Percentiles rank a stretch among this genome's conserved stretches.
These are phyloP conservation scores for Eutypa lata DNA, from an alignment of 2,329 filamentous ascomycete species.

Conservation along the genomic window DNA sequence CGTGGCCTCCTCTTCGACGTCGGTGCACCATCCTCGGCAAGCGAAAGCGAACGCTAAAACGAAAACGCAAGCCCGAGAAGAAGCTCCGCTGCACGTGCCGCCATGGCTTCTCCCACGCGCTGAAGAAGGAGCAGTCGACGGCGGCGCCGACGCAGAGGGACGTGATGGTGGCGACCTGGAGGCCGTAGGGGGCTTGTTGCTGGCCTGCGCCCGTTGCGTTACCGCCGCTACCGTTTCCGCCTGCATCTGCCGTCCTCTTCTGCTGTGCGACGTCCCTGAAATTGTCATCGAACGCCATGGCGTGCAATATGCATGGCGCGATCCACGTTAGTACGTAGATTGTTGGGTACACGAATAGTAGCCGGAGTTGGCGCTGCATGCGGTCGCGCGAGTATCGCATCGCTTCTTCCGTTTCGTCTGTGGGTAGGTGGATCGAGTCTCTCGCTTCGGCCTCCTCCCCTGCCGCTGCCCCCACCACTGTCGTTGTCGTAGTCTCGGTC, in stretches of 20 bases:
- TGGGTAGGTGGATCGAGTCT: conserved; percentile 14
- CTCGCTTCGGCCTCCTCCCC: conserved; percentile 5
- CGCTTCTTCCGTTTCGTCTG: conserved; percentile 26
- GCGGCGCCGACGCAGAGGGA: conserved; percentile 64
- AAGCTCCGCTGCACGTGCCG: conserved; percentile 41
- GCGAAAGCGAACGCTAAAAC: no score
- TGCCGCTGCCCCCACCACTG: no score
- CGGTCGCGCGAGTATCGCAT: conserved; percentile 44
- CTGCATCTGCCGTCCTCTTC: not conserved
- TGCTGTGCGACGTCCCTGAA: not conserved
- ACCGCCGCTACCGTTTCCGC: not conserved
- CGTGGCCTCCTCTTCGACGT: no score
- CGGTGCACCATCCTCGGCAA: no score
- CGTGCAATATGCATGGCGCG: conserved; percentile 65
- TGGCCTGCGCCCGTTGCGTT: conserved; percentile 4
- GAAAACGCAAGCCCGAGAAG: conserved; percentile 16
- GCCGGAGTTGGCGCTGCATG: conserved; percentile 65
- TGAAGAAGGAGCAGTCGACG: conserved; percentile 67
- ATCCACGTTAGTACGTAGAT: conserved; percentile 72
- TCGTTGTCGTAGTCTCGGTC: no score
- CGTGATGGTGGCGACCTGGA: conserved; percentile 53
- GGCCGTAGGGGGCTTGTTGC: conserved; percentile 42
- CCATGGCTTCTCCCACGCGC: conserved; percentile 70
- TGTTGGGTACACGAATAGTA: conserved; percentile 73
- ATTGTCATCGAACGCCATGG: conserved; percentile 50